phyloP scores from a whole-genome alignment of 495 filamentous ascomycete species.

The Penicillium argentinense region DNA sequence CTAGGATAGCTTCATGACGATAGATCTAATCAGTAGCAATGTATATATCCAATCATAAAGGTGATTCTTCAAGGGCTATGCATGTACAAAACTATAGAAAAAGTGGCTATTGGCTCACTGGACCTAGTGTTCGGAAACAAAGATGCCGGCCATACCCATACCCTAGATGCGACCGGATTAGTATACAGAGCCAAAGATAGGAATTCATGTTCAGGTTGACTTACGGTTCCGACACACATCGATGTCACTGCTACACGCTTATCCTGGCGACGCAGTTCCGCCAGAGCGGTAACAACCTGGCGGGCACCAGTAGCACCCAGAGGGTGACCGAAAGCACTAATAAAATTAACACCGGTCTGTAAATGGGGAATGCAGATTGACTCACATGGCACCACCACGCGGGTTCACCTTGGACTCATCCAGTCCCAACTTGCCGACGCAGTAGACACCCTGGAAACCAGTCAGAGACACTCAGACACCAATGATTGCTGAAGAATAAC shows the following conservation, averaged over 20 bases:
- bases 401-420: slow-evolving; percentile 87
- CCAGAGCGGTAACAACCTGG: slow-evolving; percentile 82
- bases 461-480: neutral
- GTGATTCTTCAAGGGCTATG: too few species aligned
- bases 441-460: slow-evolving; percentile 68
- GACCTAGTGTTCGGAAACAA: slow-evolving; percentile 50
- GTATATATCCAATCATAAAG: neutral
- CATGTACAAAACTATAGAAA: slow-evolving; percentile 11
- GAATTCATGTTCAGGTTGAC: slow-evolving; percentile 5
- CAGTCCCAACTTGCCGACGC: slow-evolving; percentile 70
- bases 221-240: slow-evolving; percentile 82
- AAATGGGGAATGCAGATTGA: too few species aligned
- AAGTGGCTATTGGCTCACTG: neutral
- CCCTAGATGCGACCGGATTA: slow-evolving; percentile 34
- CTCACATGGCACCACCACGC: slow-evolving; percentile 71
- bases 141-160: slow-evolving; percentile 57
- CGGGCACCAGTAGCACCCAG: slow-evolving; percentile 75
- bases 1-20: too few species aligned
- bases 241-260: slow-evolving; percentile 80
- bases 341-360: slow-evolving; percentile 1
- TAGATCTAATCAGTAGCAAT: neutral
- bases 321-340: slow-evolving; percentile 74
- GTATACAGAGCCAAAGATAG: neutral
- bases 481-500: too few species aligned
- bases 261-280: slow-evolving; percentile 71